These are phyloP conservation scores for Macroventuria anomochaeta DNA, from an alignment of 2,329 filamentous ascomycete species.

Conservation along the genomic window DNA sequence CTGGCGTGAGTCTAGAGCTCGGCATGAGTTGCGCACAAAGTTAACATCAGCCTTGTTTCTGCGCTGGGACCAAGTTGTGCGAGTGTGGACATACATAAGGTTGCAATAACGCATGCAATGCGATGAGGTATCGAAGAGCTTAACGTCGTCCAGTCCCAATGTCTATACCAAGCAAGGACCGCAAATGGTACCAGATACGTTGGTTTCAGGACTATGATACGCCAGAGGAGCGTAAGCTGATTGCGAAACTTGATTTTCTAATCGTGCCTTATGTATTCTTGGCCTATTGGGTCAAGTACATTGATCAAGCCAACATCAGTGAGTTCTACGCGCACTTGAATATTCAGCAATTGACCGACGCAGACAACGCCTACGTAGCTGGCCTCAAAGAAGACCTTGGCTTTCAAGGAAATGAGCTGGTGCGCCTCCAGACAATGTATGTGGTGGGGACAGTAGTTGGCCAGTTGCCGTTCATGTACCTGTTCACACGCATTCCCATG, in stretches of 20 bases:
- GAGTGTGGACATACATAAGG: constrained; percentile 11
- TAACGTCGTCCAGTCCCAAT: background rate
- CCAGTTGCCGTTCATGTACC: constrained; percentile 60
- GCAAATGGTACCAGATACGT: constrained; percentile 38
- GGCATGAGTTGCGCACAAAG: background rate
- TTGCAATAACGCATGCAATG: background rate
- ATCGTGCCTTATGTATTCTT: constrained; percentile 64
- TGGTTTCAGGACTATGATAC: constrained; percentile 53
- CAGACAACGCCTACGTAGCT: constrained; percentile 63
- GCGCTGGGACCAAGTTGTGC: background rate
- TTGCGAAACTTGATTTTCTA: constrained; percentile 62
- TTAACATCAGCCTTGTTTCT: background rate
- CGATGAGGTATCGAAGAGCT: background rate
- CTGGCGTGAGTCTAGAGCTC: background rate
- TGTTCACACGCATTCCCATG: constrained; percentile 55
- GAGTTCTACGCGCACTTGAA: constrained; percentile 11
- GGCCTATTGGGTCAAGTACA: constrained; percentile 45
- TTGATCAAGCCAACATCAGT: constrained; percentile 64
- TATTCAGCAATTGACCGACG: background rate
- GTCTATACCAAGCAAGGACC: constrained; percentile 13
- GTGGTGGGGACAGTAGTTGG: constrained; percentile 59
- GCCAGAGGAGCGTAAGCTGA: constrained; percentile 58
- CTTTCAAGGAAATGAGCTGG: constrained; percentile 61
- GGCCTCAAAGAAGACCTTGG: constrained; percentile 61
- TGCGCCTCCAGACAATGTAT: constrained; percentile 63